phyloP scores from a whole-genome alignment of 2,329 filamentous ascomycete species.

The Fusarium sp. region DNA sequence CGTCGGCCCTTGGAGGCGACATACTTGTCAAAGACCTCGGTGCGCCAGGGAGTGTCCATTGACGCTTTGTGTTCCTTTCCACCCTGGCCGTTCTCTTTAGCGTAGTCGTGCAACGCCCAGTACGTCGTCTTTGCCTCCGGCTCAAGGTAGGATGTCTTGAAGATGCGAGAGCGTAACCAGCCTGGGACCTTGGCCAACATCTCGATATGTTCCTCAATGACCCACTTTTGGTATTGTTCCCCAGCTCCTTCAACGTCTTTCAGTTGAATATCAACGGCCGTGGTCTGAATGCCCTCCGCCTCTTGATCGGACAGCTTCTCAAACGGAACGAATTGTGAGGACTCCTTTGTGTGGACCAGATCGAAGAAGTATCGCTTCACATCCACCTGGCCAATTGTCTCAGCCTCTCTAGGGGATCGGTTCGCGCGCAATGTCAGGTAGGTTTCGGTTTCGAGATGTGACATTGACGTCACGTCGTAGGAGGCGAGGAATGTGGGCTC shows the following conservation, averaged over 20 bases:
- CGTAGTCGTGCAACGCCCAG: constrained; percentile 81
- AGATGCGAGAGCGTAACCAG: constrained; percentile 82
- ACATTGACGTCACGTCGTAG: constrained; percentile 86
- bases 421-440: constrained; percentile 78
- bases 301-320: constrained; percentile 74
- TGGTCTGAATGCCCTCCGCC: constrained; percentile 72
- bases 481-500: constrained; percentile 82
- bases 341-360: constrained; percentile 70
- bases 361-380: constrained; percentile 83
- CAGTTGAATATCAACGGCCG: constrained; percentile 74
- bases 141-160: constrained; percentile 77
- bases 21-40: constrained; percentile 71
- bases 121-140: constrained; percentile 67
- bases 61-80: constrained; percentile 76
- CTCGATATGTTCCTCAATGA: constrained; percentile 80
- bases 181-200: constrained; percentile 83
- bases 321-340: constrained; percentile 70
- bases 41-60: constrained; percentile 73
- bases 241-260: constrained; percentile 65
- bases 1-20: constrained; percentile 72
- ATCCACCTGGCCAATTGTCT: constrained; percentile 70
- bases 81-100: constrained; percentile 75
- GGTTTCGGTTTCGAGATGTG: constrained; percentile 76
- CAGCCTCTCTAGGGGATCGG: constrained; percentile 68
- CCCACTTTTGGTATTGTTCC: constrained; percentile 77